Evolutionary conservation across 2,329 filamentous ascomycete species (phyloP).

Genomic region (Diaporthe longicolla): DNA sequence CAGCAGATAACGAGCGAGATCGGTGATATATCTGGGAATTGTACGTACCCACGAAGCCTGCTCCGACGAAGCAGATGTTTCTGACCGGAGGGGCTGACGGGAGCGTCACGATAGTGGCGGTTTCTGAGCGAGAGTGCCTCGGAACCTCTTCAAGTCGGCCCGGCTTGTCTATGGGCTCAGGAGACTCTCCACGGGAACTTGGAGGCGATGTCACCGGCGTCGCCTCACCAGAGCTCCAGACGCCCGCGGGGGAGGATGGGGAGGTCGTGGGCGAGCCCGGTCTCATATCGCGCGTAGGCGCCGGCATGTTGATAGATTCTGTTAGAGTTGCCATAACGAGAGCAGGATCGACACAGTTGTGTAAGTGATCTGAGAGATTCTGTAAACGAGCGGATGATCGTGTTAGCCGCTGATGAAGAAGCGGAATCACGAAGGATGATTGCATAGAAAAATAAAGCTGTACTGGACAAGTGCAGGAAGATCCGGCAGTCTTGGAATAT

Average conservation of each 20-base stretch:
- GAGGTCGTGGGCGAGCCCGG: constrained; percentile 42
- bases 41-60: constrained; percentile 69
- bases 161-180: constrained; percentile 43
- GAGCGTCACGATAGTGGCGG: constrained; percentile 17
- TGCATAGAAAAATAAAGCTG: background rate
- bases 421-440: background rate
- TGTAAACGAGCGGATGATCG: background rate
- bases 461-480: background rate
- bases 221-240: constrained; percentile 37
- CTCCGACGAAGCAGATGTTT: constrained; percentile 70
- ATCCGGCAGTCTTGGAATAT: background rate
- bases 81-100: constrained; percentile 42
- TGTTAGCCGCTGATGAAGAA: background rate
- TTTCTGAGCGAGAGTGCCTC: constrained; percentile 26
- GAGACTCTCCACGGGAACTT: constrained; percentile 46
- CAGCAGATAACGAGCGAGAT: background rate
- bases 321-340: constrained; percentile 26
- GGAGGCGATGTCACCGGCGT: constrained; percentile 47
- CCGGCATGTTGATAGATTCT: constrained; percentile 12
- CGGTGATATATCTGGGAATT: background rate
- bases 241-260: constrained; percentile 23
- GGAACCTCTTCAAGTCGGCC: background rate
- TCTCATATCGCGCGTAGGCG: constrained; percentile 39
- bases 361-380: background rate
- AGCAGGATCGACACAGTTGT: background rate